phyloP scores from a whole-genome alignment of 2,329 filamentous ascomycete species.

The Zalaria sp. region DNA sequence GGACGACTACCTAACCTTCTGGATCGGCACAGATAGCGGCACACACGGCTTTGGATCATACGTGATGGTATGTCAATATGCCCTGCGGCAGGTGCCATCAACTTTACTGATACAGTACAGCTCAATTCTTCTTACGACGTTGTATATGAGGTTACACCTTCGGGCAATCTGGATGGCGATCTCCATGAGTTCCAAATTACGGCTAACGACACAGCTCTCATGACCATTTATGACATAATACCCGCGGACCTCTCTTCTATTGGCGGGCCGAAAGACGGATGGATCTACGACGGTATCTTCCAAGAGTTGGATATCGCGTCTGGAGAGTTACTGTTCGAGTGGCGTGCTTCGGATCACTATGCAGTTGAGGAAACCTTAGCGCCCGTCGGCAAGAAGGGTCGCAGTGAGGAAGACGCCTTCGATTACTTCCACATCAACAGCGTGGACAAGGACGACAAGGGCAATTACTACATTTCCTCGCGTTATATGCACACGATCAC shows the following conservation, averaged over 20 bases:
- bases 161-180: constrained; percentile 21
- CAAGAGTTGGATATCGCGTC: constrained; percentile 30
- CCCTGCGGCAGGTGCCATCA: constrained; percentile 7
- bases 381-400: constrained; percentile 22
- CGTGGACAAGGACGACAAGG: constrained; percentile 31
- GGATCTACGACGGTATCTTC: constrained; percentile 29
- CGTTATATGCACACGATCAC: constrained; percentile 32
- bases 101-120: not conserved
- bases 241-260: constrained; percentile 12
- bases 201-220: constrained; percentile 24
- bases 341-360: constrained; percentile 24
- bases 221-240: constrained; percentile 28
- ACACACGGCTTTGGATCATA: constrained; percentile 6
- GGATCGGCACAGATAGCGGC: constrained; percentile 20
- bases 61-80: constrained; percentile 16
- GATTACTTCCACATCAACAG: constrained; percentile 41
- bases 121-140: constrained; percentile 16
- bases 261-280: constrained; percentile 17
- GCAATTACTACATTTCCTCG: constrained; percentile 37
- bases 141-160: constrained; percentile 14
- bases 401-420: constrained; percentile 25
- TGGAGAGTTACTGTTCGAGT: constrained; percentile 25
- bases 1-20: constrained; percentile 23
- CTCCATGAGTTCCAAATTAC: constrained; percentile 32
- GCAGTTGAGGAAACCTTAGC: constrained; percentile 14